Evolutionary conservation across 129 eudicot genomes (phyloP).

Genomic region (Calendula officinalis): DNA sequence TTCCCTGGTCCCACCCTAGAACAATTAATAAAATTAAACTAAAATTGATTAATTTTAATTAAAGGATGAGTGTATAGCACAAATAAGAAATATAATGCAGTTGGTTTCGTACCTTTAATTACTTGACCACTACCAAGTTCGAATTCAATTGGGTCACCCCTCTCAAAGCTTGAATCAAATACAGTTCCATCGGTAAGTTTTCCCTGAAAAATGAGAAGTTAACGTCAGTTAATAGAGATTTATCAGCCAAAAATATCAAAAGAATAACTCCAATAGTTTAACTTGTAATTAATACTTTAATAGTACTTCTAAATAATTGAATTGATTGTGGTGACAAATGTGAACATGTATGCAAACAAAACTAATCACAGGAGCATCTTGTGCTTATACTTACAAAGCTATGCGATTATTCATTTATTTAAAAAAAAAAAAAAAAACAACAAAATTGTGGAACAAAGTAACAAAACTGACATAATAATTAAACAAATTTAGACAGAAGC

Average conservation of each 20-base stretch:
- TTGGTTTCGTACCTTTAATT: conserved; percentile 62
- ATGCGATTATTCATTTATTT: background rate
- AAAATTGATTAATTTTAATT: background rate
- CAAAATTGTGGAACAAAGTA: background rate
- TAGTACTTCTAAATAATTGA: background rate
- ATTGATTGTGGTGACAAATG: background rate
- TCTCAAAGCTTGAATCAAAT: conserved; percentile 94
- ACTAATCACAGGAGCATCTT: conserved; percentile 12
- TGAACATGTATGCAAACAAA: background rate
- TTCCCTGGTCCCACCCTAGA: conserved; percentile 99
- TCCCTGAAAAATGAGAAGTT: conserved; percentile 56
- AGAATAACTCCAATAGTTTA: too few relatives aligned
- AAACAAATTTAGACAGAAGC: background rate
- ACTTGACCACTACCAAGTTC: conserved; percentile 96
- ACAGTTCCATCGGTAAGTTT: conserved; percentile 98
- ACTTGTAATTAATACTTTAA: too few relatives aligned
- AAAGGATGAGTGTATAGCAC: background rate
- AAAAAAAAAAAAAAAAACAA: too few relatives aligned
- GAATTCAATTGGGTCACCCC: conserved; percentile 97
- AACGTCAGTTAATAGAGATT: too few relatives aligned
- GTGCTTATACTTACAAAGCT: background rate
- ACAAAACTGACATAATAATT: background rate
- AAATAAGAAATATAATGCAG: background rate
- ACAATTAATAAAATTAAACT: conserved; percentile 8
- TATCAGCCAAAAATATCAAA: too few relatives aligned